Evolutionary conservation across 352 stramenopile species (phyloP).

Genomic region (Globisporangium irregulare): DNA sequence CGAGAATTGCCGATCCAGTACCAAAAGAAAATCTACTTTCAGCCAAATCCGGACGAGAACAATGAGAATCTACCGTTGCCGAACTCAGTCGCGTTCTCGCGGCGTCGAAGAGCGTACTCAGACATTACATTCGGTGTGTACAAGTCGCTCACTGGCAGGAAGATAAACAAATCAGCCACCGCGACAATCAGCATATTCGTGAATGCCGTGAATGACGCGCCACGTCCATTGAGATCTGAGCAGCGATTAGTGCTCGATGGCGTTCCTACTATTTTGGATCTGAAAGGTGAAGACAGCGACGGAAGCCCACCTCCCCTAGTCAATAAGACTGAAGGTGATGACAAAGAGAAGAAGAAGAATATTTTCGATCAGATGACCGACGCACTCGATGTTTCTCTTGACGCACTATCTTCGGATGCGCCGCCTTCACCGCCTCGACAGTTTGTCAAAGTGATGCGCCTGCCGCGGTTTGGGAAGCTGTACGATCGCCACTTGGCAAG

Average conservation of each 20-base stretch:
- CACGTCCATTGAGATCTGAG: slow-evolving; percentile 20
- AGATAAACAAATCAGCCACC: slow-evolving; percentile 23
- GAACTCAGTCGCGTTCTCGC: slow-evolving; percentile 36
- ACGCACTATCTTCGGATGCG: background rate
- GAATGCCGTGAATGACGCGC: slow-evolving; percentile 43
- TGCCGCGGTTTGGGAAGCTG: slow-evolving; percentile 49
- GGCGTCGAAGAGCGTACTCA: slow-evolving; percentile 33
- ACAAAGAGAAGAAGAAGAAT: background rate
- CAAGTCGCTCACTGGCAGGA: slow-evolving; percentile 23
- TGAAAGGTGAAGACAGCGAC: slow-evolving; percentile 43
- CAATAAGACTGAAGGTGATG: background rate
- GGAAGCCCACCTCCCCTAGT: slow-evolving; percentile 14
- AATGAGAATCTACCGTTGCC: slow-evolving; percentile 41
- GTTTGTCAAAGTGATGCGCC: slow-evolving; percentile 35
- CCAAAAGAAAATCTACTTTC: slow-evolving; percentile 55
- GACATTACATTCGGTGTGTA: slow-evolving; percentile 32
- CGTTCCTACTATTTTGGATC: slow-evolving; percentile 26
- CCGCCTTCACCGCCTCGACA: slow-evolving; percentile 15
- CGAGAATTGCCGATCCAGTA: slow-evolving; percentile 35
- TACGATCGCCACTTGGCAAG: slow-evolving; percentile 46
- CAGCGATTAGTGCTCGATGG: slow-evolving; percentile 23
- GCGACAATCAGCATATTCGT: slow-evolving; percentile 55
- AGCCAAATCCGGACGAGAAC: slow-evolving; percentile 37
- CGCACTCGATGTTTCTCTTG: background rate
- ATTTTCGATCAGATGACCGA: slow-evolving; percentile 3